Evolutionary conservation across 208 protist genomes (phyloP), one percentile per base, ranked within the genome.

Genomic region (Borovskyia barvae): DNA sequence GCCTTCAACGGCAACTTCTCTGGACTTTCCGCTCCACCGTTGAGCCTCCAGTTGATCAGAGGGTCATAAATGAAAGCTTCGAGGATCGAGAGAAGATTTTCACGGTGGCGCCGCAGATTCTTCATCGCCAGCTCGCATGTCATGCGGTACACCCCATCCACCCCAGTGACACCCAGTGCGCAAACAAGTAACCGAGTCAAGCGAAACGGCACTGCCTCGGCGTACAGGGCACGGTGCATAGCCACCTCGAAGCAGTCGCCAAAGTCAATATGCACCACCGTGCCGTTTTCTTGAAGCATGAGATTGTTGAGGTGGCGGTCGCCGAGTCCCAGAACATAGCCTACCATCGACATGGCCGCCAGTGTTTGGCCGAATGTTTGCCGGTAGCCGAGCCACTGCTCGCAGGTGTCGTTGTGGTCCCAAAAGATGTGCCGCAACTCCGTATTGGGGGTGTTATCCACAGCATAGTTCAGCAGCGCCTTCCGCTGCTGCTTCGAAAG

Each of bases 1-100:
- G 64, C 55, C 51, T 59, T 77, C 8, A 54, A 46, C 8, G 33
- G 47, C 14, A 58, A 65, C 51, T 39, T 65, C 24, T 66, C 59
- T 0, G 40, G 59, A 24, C 41, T 40, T 15, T 73, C 60, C 24
- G 47, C 61, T 9, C 32, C 60, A 14, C 32, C 77, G 48, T 90
- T 87, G 11, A 99, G 83, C 15, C 98, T 78, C 98, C 98, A 99
- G 75, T 99, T 99, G 72, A 99, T 99, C 6, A 99, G 86, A 7
- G 99, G 99, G 78, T 99, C 99, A 84, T 99, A 97, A 42, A 99
- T 98, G 77, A 99, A 99, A 0, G 99, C 98, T 77, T 99, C 99
- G 6, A 99, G 92, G 48, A 99, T 95, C 7, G 98, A 98, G 60
- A 99, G 98, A 2, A 99, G 75, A 46, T 93, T 97, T 59, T 99